Evolutionary conservation across 371 early-diverging fungal species (phyloP).

Genomic region (Rhizopus delemar): DNA sequence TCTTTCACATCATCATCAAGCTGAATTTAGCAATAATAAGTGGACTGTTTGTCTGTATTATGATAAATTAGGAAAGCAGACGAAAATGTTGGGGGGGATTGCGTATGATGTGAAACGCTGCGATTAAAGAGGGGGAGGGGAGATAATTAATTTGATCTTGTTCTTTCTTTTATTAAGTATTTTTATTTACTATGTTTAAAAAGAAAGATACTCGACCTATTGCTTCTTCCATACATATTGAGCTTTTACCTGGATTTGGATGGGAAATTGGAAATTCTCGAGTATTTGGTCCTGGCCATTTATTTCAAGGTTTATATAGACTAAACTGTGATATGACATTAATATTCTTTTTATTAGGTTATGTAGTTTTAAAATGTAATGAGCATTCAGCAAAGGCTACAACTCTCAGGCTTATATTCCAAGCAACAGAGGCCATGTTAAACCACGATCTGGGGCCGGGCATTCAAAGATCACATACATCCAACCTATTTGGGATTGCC

Average conservation of each 20-base stretch:
- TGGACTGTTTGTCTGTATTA: too few species aligned
- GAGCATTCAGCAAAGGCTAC: conserved; percentile 7
- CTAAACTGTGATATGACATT: not conserved
- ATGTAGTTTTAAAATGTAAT: conserved; percentile 10
- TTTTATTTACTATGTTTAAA: not conserved
- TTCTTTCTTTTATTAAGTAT: too few species aligned
- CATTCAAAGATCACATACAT: conserved; percentile 2
- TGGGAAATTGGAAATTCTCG: conserved; percentile 4
- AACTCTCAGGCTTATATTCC: conserved; percentile 2
- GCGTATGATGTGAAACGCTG: too few species aligned
- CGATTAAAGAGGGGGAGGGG: too few species aligned
- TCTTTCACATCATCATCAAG: too few species aligned
- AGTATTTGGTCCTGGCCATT: conserved; percentile 8
- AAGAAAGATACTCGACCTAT: not conserved
- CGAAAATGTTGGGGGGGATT: too few species aligned
- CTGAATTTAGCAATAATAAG: too few species aligned
- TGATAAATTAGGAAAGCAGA: too few species aligned
- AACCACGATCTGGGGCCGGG: conserved; percentile 13
- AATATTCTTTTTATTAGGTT: not conserved
- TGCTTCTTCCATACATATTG: conserved; percentile 3
- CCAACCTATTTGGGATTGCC: conserved; percentile 5
- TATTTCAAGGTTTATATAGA: conserved; percentile 11
- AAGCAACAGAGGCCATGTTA: conserved; percentile 10
- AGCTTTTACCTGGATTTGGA: conserved; percentile 8
- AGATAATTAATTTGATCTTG: too few species aligned